These are phyloP conservation scores for Gentiana dahurica DNA, from an alignment of 257 asterid genomes.

Conservation along the genomic window DNA sequence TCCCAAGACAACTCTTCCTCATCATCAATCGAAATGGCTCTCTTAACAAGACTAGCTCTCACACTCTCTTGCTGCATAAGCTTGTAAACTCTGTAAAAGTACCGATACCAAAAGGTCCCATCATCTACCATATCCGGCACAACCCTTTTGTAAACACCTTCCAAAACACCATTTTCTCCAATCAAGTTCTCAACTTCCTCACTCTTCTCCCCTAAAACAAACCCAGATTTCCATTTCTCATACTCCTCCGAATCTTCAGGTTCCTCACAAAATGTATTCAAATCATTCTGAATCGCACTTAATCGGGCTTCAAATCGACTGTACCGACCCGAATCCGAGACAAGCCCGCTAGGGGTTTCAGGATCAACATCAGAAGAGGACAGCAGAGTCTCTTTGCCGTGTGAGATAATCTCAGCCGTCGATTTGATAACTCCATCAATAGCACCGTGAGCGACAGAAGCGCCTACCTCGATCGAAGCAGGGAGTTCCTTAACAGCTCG, in stretches of 20 bases:
- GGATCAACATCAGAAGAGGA: constrained; percentile 47
- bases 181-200: constrained; percentile 43
- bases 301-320: constrained; percentile 66
- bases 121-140: constrained; percentile 53
- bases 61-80: constrained; percentile 67
- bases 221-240: constrained; percentile 45
- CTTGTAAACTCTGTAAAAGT: constrained; percentile 67
- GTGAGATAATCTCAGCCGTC: constrained; percentile 65
- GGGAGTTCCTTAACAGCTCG: constrained; percentile 95
- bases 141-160: constrained; percentile 27
- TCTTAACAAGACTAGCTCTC: constrained; percentile 67
- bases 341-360: constrained; percentile 37
- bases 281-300: constrained; percentile 45
- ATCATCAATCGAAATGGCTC: constrained; percentile 59
- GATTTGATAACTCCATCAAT: constrained; percentile 58
- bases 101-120: constrained; percentile 72
- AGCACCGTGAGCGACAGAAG: constrained; percentile 54
- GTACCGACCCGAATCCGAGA: constrained; percentile 36
- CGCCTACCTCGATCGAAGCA: constrained; percentile 77
- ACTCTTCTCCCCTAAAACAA: constrained; percentile 32
- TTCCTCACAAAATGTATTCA: constrained; percentile 45
- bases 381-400: constrained; percentile 33
- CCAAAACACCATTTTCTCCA: constrained; percentile 48
- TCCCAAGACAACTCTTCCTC: constrained; percentile 90
- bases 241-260: constrained; percentile 76